A percentile compares a stretch with the other conserved stretches of the same genome.
phyloP scores from a whole-genome alignment of 148 eudicot species.

The Amaranthus hypochondriacus region DNA sequence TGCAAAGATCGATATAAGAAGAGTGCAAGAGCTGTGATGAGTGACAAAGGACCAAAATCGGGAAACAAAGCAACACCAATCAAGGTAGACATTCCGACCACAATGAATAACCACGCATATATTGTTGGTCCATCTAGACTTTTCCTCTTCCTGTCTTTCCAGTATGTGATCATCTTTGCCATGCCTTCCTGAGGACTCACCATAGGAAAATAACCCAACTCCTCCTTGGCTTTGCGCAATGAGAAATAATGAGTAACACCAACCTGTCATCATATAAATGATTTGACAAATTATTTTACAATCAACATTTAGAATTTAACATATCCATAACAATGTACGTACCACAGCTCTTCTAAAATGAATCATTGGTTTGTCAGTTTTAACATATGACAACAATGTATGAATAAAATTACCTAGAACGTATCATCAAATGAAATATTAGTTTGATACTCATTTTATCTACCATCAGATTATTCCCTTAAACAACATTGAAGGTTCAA shows the following conservation, averaged over 20 bases:
- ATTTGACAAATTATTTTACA: too few species aligned
- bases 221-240: conserved; percentile 66
- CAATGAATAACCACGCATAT: conserved; percentile 52
- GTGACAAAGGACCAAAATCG: conserved; percentile 47
- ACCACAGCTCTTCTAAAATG: too few species aligned
- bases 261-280: conserved; percentile 33
- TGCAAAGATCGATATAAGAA: conserved; percentile 46
- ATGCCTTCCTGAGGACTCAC: conserved; percentile 74
- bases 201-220: conserved; percentile 69
- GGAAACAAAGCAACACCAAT: conserved; percentile 67
- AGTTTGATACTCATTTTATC: too few species aligned
- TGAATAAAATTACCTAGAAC: too few species aligned
- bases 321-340: too few species aligned
- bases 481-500: too few species aligned
- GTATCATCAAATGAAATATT: too few species aligned
- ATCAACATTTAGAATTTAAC: too few species aligned
- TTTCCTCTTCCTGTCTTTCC: conserved; percentile 59
- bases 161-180: conserved; percentile 70
- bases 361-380: too few species aligned
- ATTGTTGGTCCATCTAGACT: conserved; percentile 77
- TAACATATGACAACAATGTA: too few species aligned
- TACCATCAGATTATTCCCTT: too few species aligned
- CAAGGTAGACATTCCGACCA: conserved; percentile 50
- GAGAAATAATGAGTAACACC: conserved; percentile 93
- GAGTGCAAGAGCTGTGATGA: conserved; percentile 43